These are phyloP conservation scores for Rubia peregrina DNA, from an alignment of 305 asterid species.

Conservation along the genomic window DNA sequence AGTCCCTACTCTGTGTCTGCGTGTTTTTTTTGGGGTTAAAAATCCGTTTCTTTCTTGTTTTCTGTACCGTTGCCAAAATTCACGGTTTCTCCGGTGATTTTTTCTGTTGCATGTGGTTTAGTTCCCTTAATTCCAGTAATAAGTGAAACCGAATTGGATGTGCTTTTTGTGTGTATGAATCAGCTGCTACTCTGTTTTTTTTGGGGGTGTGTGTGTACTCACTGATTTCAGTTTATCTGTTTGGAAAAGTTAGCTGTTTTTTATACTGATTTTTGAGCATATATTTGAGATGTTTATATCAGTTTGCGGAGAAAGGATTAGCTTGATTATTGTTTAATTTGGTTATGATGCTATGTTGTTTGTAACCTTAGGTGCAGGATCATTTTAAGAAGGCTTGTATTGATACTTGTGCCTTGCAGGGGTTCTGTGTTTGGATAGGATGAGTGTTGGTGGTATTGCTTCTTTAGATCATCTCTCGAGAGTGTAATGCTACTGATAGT, in stretches of 20 bases:
- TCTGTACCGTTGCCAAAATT: too few relatives aligned
- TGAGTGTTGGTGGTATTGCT: slow-evolving; percentile 18
- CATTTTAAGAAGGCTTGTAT: neutral
- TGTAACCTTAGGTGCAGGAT: neutral
- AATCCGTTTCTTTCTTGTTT: neutral
- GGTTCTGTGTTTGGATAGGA: slow-evolving; percentile 34
- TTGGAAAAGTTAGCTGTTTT: too few relatives aligned
- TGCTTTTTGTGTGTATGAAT: neutral
- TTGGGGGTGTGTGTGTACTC: neutral
- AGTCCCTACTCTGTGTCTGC: neutral
- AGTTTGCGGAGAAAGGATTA: neutral
- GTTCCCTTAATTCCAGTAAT: neutral
- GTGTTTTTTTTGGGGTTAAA: neutral
- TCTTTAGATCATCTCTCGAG: neutral
- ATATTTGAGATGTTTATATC: neutral
- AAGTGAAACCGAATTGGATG: neutral
- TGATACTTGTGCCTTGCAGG: neutral
- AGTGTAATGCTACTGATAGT: slow-evolving; percentile 12
- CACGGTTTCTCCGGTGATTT: neutral
- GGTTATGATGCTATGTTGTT: neutral
- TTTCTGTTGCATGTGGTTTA: neutral
- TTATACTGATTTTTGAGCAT: neutral
- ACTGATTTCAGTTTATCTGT: neutral
- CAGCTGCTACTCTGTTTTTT: neutral
- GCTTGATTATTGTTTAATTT: neutral